Evolutionary conservation across 2,329 filamentous ascomycete species (phyloP).

Genomic region (Dactylonectria estremocensis): DNA sequence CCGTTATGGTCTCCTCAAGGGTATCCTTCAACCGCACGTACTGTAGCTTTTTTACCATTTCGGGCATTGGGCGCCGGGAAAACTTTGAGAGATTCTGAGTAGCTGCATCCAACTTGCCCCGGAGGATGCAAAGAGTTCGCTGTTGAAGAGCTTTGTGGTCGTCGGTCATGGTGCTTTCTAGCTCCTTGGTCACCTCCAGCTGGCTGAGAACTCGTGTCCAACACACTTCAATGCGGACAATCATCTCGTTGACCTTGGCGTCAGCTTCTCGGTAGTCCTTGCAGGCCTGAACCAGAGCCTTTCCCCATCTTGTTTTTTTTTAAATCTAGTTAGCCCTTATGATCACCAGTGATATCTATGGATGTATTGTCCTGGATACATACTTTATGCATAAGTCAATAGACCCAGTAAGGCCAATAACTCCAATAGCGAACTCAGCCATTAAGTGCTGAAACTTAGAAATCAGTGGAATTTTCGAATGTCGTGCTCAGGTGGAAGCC

Average conservation of each 20-base stretch:
- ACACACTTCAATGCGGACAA: too few relatives aligned
- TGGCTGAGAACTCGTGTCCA: too few relatives aligned
- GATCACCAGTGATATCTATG: too few relatives aligned
- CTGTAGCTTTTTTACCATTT: conserved; percentile 7
- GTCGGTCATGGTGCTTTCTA: too few relatives aligned
- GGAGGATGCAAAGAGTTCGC: too few relatives aligned
- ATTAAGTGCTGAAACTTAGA: conserved; percentile 4
- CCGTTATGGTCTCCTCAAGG: conserved; percentile 16
- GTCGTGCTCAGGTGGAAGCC: conserved; percentile 5
- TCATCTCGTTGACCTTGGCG: conserved; percentile 8
- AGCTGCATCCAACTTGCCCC: conserved; percentile 6
- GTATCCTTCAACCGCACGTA: conserved; percentile 9
- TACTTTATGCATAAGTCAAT: too few relatives aligned
- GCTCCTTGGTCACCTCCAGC: too few relatives aligned
- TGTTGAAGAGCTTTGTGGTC: too few relatives aligned
- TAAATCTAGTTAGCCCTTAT: not conserved
- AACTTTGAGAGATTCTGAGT: conserved; percentile 8
- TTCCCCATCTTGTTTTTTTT: conserved; percentile 18
- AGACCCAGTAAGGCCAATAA: too few relatives aligned
- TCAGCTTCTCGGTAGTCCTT: conserved; percentile 12
- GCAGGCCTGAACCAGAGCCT: conserved; percentile 7
- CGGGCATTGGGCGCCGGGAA: conserved; percentile 1
- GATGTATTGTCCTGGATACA: too few relatives aligned
- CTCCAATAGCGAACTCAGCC: too few relatives aligned
- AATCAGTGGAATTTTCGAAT: conserved; percentile 9